These are phyloP conservation scores for Elsinoe necatrix DNA, from an alignment of 2,329 filamentous ascomycete genomes.

Conservation along the genomic window DNA sequence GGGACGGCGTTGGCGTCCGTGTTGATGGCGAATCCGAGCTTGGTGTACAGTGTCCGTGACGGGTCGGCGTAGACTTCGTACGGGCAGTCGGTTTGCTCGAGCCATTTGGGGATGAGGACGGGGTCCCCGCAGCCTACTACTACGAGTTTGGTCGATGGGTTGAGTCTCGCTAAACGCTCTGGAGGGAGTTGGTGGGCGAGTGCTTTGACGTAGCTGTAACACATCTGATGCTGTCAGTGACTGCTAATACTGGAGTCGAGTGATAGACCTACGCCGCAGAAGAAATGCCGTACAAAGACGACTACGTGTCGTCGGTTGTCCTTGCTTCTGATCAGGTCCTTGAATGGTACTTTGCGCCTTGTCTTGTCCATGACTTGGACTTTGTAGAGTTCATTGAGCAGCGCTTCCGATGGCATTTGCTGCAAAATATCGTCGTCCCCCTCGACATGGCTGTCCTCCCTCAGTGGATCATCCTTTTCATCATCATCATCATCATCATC, in stretches of 20 bases:
- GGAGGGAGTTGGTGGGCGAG: constrained; percentile 23
- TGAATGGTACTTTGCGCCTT: constrained; percentile 12
- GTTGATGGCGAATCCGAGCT: constrained; percentile 26
- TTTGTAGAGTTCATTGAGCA: constrained; percentile 11
- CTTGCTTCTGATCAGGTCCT: constrained; percentile 11
- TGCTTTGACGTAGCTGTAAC: constrained; percentile 29
- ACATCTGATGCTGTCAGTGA: constrained; percentile 21
- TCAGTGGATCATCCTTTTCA: constrained; percentile 3
- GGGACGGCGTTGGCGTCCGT: constrained; percentile 22
- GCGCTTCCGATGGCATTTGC: constrained; percentile 4
- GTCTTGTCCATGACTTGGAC: constrained; percentile 14
- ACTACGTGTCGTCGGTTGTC: constrained; percentile 25
- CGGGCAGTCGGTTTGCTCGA: constrained; percentile 24
- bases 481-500: constrained; percentile 13
- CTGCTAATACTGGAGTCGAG: background rate
- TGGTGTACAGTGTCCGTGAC: constrained; percentile 24
- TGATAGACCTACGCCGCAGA: constrained; percentile 29
- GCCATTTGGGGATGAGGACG: constrained; percentile 26
- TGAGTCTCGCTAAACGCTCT: constrained; percentile 18
- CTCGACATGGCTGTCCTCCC: constrained; percentile 7
- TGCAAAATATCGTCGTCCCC: constrained; percentile 6
- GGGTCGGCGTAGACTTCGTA: constrained; percentile 30
- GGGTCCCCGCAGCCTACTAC: constrained; percentile 31
- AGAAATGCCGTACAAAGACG: constrained; percentile 35
- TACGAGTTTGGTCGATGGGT: constrained; percentile 24